Percentiles rank a stretch among this genome's conserved stretches.
These are phyloP conservation scores for Saturnispora hagleri DNA, from an alignment of 805 yeast genomes.

Conservation along the genomic window DNA sequence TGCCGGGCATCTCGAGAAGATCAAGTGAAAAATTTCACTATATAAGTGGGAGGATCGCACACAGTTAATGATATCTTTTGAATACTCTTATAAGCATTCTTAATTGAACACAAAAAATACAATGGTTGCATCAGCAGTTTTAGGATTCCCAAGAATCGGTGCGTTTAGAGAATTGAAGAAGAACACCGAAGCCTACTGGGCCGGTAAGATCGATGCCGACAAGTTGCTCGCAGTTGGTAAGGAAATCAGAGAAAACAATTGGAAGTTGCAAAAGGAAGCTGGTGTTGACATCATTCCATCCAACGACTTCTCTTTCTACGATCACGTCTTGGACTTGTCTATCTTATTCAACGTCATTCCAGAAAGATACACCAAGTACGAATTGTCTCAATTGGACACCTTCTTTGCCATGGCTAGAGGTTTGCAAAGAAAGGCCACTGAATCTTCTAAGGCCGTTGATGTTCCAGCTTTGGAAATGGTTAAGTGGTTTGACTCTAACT, in stretches of 20 bases:
- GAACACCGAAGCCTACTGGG: slow-evolving; percentile 98
- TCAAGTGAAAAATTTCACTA: background rate
- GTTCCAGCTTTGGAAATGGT: slow-evolving; percentile 99
- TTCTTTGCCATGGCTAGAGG: slow-evolving; percentile 99
- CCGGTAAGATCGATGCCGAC: slow-evolving; percentile 81
- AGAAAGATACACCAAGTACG: slow-evolving; percentile 90
- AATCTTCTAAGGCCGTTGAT: slow-evolving; percentile 80
- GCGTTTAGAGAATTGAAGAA: slow-evolving; percentile 99
- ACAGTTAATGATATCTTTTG: background rate
- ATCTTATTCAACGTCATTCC: slow-evolving; percentile 92
- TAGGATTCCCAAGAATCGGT: slow-evolving; percentile 99
- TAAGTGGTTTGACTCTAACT: slow-evolving; percentile 99
- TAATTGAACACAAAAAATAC: slow-evolving; percentile 13
- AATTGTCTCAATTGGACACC: slow-evolving; percentile 82
- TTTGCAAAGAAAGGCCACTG: slow-evolving; percentile 93
- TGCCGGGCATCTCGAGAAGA: background rate
- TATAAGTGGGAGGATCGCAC: slow-evolving; percentile 1
- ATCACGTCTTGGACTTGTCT: slow-evolving; percentile 91
- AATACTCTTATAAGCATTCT: background rate
- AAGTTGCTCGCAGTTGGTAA: slow-evolving; percentile 88
- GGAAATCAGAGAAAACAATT: slow-evolving; percentile 90
- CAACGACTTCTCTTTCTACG: slow-evolving; percentile 97
- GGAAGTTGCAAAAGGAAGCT: slow-evolving; percentile 95
- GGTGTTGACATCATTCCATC: slow-evolving; percentile 97
- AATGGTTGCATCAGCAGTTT: slow-evolving; percentile 95